Evolutionary conservation across 768 basidiomycete genomes (phyloP).

Genomic region (Termitomyces sp.): DNA sequence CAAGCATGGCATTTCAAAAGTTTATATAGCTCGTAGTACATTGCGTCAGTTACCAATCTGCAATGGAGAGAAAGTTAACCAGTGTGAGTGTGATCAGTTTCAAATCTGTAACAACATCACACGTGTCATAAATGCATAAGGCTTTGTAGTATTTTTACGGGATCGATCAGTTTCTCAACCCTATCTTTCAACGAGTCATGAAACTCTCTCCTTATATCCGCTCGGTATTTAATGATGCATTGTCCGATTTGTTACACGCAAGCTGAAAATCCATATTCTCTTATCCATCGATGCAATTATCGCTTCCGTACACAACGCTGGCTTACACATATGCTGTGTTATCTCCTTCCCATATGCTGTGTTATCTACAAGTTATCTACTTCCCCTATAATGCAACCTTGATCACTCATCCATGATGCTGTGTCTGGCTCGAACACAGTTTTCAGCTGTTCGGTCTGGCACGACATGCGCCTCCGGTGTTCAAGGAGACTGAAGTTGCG

Average conservation of each 20-base stretch:
- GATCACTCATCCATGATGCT: neutral
- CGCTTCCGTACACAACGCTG: slow-evolving; percentile 9
- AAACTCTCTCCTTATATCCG: neutral
- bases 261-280: neutral
- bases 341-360: slow-evolving; percentile 1
- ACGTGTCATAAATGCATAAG: neutral
- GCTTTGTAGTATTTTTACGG: too few relatives aligned
- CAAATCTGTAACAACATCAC: slow-evolving; percentile 1
- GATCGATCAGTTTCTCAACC: neutral
- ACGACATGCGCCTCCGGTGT: too few relatives aligned
- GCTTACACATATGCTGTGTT: slow-evolving; percentile 5
- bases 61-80: neutral
- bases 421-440: neutral
- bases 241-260: neutral
- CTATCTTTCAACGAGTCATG: neutral
- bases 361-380: neutral
- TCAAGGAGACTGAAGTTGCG: too few relatives aligned
- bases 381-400: neutral
- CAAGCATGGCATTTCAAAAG: slow-evolving; percentile 1
- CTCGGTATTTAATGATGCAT: neutral
- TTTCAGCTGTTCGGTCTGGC: too few relatives aligned
- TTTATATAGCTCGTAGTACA: slow-evolving; percentile 8
- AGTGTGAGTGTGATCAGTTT: slow-evolving; percentile 7
- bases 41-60: neutral
- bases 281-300: neutral